These are phyloP conservation scores for Fusarium sp. DNA, from an alignment of 2,329 filamentous ascomycete species.

Conservation along the genomic window DNA sequence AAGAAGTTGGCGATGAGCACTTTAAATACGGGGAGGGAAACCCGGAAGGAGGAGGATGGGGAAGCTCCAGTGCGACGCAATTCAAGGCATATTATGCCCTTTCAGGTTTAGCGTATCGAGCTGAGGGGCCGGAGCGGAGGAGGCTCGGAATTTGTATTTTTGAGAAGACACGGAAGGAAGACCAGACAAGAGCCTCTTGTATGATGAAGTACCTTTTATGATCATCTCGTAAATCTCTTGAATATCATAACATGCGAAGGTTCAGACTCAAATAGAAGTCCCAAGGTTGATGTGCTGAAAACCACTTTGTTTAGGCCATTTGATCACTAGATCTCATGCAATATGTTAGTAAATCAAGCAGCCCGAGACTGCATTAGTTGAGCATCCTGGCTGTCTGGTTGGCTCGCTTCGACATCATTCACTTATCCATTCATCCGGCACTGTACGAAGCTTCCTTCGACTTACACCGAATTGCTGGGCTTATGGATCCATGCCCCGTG, in stretches of 20 bases:
- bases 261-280: not conserved
- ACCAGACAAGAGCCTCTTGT: not conserved
- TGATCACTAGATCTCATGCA: constrained; percentile 6
- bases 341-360: not conserved
- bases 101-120: constrained; percentile 17
- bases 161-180: constrained; percentile 36
- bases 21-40: constrained; percentile 39
- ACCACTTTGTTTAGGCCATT: not conserved
- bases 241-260: too few relatives aligned
- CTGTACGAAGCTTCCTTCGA: not conserved
- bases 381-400: constrained; percentile 16
- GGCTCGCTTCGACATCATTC: constrained; percentile 10
- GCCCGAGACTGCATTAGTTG: not conserved
- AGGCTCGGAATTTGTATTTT: constrained; percentile 36
- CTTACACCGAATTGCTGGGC: not conserved
- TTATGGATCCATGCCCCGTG: not conserved
- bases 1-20: constrained; percentile 38
- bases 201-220: not conserved
- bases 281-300: too few relatives aligned
- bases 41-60: constrained; percentile 29
- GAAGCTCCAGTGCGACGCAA: constrained; percentile 27
- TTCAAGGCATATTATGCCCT: constrained; percentile 6
- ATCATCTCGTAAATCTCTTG: not conserved
- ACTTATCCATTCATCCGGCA: constrained; percentile 32
- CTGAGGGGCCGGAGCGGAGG: constrained; percentile 35